Conservation (phyloP, 1,284 basidiomycete species). For the Ganoderma boninense region DNA sequence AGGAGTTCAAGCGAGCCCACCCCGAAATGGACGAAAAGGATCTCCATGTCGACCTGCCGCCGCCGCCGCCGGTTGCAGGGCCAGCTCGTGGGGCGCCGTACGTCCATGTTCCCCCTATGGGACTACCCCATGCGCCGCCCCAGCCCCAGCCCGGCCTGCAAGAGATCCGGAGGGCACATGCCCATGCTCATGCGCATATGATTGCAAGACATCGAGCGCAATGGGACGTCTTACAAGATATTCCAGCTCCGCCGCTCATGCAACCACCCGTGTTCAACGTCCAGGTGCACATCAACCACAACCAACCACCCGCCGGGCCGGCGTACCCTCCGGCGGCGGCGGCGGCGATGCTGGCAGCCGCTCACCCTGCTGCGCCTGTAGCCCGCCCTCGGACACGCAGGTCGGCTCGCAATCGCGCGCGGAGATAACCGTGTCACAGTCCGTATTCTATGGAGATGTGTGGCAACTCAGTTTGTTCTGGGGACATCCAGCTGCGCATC, state of each 20-base stretch:
- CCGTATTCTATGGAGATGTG: neutral
- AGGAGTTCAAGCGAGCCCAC: slow-evolving; percentile 61
- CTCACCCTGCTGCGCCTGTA: neutral
- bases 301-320: slow-evolving; percentile 8
- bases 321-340: slow-evolving; percentile 4
- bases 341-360: neutral
- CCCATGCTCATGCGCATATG: neutral
- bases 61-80: slow-evolving; percentile 18
- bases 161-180: neutral
- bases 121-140: neutral
- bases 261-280: slow-evolving; percentile 23
- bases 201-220: neutral
- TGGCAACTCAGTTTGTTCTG: neutral
- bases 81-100: slow-evolving; percentile 6
- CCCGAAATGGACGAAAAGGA: slow-evolving; percentile 64
- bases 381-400: neutral
- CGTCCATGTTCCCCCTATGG: neutral
- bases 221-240: neutral
- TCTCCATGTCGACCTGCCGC: slow-evolving; percentile 62
- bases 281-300: slow-evolving; percentile 27
- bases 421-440: neutral
- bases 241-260: neutral
- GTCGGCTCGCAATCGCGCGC: slow-evolving; percentile 12
- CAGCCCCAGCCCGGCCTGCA: neutral
- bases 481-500: neutral